Evolutionary conservation across 208 protist genomes (phyloP), one percentile per base, ranked within the genome.

Genomic region (Leishmania lainsoni): DNA sequence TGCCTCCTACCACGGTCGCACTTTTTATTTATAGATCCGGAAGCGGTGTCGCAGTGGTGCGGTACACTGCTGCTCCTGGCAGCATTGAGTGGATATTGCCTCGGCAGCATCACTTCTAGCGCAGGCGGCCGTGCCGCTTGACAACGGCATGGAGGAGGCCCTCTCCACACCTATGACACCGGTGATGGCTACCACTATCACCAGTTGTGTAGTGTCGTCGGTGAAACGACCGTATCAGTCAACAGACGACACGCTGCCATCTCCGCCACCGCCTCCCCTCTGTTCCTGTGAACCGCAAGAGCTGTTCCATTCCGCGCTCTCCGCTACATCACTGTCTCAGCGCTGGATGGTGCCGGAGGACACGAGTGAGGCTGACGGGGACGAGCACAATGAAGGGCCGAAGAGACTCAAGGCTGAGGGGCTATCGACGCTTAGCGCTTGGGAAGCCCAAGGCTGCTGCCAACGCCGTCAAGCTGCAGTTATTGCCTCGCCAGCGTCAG

Each of bases 191-290:
- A 9, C 51, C 32, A 4, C 69, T 1, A 48, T 12, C 17, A 39
- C 32, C 39, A 78, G 75, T 48, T 58, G 32, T 59, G 54, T 49
- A 6, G 32, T 29, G 3, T 77, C 73, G 54, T 66, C 54, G 1
- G 54, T 66, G 48, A 66, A 71, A 32, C 75, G 17, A 2, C 42
- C 29, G 56, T 69, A 65, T 65, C 72, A 52, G 17, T 12, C 16
- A 5, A 51, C 26, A 1, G 82, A 81, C 42, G 82, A 81, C 73
- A 81, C 82, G 26, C 74, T 81, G 16, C 78, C 79, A 29, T 76
- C 76, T 17, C 76, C 66, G 16, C 68, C 68, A 66, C 68, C 16
- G 8, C 51, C 49, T 17, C 54, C 20, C 20, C 9, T 35, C 4
- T 48, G 35, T 49, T 35, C 32, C 35, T 14, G 29, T 29, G 35